Evolutionary conservation across 2,329 filamentous ascomycete genomes (phyloP).

Genomic region (Fusarium anthophilum): DNA sequence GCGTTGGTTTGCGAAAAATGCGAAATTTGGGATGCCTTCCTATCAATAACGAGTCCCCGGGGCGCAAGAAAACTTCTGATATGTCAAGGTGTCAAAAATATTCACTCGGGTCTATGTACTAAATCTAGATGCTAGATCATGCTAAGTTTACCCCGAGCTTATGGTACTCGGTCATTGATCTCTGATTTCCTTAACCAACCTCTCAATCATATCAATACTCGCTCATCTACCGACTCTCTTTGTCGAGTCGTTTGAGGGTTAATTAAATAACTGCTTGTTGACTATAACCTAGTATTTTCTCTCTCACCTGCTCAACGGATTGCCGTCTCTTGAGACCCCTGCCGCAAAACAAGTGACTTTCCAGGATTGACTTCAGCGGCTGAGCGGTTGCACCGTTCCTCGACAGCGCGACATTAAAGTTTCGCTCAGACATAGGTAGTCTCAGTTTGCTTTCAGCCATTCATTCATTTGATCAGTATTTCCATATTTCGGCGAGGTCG

Average conservation of each 20-base stretch:
- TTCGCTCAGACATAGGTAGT: not conserved
- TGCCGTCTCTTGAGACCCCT: not conserved
- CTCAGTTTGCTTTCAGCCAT: not conserved
- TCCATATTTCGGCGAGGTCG: not conserved
- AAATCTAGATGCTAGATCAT: not conserved
- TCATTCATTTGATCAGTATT: not conserved
- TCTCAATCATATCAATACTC: not conserved
- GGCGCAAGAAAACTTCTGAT: not conserved
- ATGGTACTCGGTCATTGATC: too few species aligned
- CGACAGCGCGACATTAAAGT: not conserved
- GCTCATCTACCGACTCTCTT: not conserved
- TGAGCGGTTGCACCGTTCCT: conserved; percentile 2
- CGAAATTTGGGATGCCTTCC: not conserved
- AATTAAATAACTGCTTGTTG: not conserved
- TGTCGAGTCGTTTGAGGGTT: not conserved
- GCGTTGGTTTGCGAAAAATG: not conserved
- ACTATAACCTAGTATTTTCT: not conserved
- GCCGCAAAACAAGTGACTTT: not conserved
- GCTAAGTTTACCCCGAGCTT: not conserved
- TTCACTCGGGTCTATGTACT: not conserved
- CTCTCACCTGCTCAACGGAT: not conserved
- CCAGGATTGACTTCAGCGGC: not conserved
- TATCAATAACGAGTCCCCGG: not conserved
- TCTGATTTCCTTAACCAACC: not conserved
- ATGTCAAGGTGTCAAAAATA: not conserved